Evolutionary conservation across 2,329 filamentous ascomycete genomes (phyloP), one percentile per base, ranked within the genome.

Genomic region (Hypoxylon sp.): DNA sequence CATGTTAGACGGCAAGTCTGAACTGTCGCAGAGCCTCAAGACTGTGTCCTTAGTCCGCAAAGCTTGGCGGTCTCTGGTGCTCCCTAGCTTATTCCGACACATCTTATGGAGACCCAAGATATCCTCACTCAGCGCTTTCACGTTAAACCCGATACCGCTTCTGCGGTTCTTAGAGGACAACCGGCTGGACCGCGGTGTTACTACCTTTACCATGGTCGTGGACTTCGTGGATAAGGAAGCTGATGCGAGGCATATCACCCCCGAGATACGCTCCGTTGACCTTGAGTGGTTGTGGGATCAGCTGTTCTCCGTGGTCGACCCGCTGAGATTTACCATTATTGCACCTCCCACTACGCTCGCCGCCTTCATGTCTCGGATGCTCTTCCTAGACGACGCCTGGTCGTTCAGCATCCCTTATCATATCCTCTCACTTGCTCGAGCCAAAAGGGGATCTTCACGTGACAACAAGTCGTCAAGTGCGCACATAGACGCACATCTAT

Each of bases 291-390:
- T 87, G 73, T 92, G 87, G 90, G 80, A 81, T 60, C 81, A 81
- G 19, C 68, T 91, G 1, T 86, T 92, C 51, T 76, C 80, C 5
- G 75, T 82, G 17, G 77, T 91, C 32, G 82, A 88, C 67, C 88
- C 86, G 6, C 67, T 81, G 50, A 80, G 83, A 48, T 76, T 91
- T 64, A 86, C 86, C 6, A 79, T 91, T 59, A 77, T 89, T 50
- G 89, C 90, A 0, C 86, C 90, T 5, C 89, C 90, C 0, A 81
- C 84, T 3, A 86, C 88, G 17, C 81, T 94, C 6, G 88, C 89
- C 1, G 84, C 84, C 0, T 80, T 93, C 52, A 79, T 91, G 3
- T 86, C 86, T 17, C 85, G 85, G 4, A 82, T 82, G 63, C 81
- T 91, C 28, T 84, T 86, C 53, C 81, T 87, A 41, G 82, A 82